Conservation (phyloP, 2,329 filamentous ascomycete genomes). For the Arthrinium phaeospermum region DNA sequence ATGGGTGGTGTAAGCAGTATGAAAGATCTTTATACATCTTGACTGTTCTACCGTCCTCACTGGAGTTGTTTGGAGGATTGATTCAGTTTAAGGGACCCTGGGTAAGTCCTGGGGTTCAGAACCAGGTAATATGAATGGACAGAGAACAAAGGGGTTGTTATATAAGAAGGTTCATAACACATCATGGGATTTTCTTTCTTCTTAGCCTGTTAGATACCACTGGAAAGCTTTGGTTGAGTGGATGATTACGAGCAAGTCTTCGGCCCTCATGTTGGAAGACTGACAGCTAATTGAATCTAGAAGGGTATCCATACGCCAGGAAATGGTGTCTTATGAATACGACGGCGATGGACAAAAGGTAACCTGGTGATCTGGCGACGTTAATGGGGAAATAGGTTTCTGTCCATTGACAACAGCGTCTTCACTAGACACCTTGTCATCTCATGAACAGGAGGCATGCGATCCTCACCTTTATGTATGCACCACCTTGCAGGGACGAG, state of each 20-base stretch:
- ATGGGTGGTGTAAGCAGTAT: neutral
- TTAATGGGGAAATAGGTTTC: neutral
- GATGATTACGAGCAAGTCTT: neutral
- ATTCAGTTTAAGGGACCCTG: neutral
- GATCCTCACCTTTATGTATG: neutral
- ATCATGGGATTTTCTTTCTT: neutral
- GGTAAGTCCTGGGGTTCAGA: neutral
- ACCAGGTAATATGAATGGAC: neutral
- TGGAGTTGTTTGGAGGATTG: neutral
- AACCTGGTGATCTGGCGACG: neutral
- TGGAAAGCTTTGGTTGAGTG: neutral
- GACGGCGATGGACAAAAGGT: neutral
- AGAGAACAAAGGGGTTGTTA: conserved; percentile 1
- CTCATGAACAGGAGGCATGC: neutral
- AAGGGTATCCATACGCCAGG: neutral
- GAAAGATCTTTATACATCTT: conserved; percentile 19
- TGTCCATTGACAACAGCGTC: neutral
- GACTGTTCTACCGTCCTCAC: conserved; percentile 12
- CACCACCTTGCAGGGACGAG: neutral
- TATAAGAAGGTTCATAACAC: neutral
- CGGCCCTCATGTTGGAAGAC: neutral
- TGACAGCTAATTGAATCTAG: neutral
- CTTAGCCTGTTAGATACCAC: neutral
- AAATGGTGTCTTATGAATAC: neutral
- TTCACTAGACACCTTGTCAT: neutral